A percentile compares a stretch with the other conserved stretches of the same genome.
Conservation (phyloP, 257 asterid genomes). For the Forsythia suspensa region DNA sequence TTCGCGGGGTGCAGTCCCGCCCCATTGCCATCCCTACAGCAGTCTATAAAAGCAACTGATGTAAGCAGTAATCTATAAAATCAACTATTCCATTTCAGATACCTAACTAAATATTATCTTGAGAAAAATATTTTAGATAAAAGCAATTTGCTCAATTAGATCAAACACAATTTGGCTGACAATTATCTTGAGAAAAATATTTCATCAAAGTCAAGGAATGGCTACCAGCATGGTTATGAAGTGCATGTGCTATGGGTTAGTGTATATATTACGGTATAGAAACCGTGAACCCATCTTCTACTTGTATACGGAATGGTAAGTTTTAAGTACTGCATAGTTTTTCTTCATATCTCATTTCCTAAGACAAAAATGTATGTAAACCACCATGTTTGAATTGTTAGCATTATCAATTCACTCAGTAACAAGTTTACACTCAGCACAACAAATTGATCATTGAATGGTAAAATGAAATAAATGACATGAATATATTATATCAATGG, state of each 20-base stretch:
- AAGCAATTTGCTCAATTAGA: neutral
- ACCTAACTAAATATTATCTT: too few relatives aligned
- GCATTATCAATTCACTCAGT: neutral
- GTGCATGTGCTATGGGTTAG: conserved; percentile 17
- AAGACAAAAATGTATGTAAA: neutral
- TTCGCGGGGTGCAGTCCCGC: too few relatives aligned
- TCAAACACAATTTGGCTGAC: neutral
- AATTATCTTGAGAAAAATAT: neutral
- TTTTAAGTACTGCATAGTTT: neutral
- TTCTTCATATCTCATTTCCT: neutral
- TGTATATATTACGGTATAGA: neutral
- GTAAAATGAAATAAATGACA: neutral
- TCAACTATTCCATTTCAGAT: too few relatives aligned
- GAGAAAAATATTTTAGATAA: too few relatives aligned
- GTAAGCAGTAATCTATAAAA: too few relatives aligned
- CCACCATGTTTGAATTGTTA: neutral
- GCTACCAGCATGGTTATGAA: conserved; percentile 60
- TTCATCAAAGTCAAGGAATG: conserved; percentile 72
- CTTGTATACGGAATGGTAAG: neutral
- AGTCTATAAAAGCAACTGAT: too few relatives aligned
- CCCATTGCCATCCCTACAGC: too few relatives aligned
- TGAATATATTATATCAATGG: neutral
- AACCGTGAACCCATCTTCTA: neutral
- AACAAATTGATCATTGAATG: neutral
- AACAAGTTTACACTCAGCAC: neutral